Conservation (phyloP, 352 stramenopile species). For the Pythium monospermum region DNA sequence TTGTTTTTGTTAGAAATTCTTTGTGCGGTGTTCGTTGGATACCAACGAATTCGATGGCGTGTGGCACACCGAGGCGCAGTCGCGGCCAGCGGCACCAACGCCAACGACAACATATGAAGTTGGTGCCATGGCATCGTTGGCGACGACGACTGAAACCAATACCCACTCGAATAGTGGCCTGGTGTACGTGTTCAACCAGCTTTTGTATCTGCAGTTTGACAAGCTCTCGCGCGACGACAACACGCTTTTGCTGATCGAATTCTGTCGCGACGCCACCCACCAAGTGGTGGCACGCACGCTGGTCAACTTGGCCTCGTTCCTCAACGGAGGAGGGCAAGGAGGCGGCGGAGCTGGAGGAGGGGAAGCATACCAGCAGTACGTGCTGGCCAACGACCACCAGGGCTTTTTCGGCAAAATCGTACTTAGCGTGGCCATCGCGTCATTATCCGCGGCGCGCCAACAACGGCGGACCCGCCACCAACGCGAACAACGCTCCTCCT, state of each 20-base stretch:
- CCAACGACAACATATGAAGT: no score
- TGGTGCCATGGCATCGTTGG: no score
- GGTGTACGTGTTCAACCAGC: slow-evolving; percentile 75
- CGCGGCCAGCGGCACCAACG: slow-evolving; percentile 36
- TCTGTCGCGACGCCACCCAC: slow-evolving; percentile 63
- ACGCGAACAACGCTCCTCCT: no score
- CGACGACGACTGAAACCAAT: slow-evolving; percentile 10
- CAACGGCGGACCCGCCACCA: slow-evolving; percentile 29
- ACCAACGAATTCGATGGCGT: slow-evolving; percentile 82
- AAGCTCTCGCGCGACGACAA: slow-evolving; percentile 81
- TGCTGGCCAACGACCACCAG: slow-evolving; percentile 77
- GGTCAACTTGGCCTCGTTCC: slow-evolving; percentile 76
- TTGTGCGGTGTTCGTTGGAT: slow-evolving; percentile 79
- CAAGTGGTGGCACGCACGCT: slow-evolving; percentile 78
- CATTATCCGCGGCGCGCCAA: slow-evolving; percentile 40
- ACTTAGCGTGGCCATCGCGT: slow-evolving; percentile 58
- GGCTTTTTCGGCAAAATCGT: slow-evolving; percentile 82
- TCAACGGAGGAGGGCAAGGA: no score
- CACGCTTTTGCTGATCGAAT: slow-evolving; percentile 77
- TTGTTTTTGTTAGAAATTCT: slow-evolving; percentile 43
- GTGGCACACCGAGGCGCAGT: slow-evolving; percentile 82
- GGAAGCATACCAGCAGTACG: slow-evolving; percentile 55
- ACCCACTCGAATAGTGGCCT: slow-evolving; percentile 16
- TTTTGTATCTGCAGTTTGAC: slow-evolving; percentile 82
- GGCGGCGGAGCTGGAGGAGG: no score